phyloP scores from a whole-genome alignment of 2,329 filamentous ascomycete genomes.

The Rosellinia necatrix region DNA sequence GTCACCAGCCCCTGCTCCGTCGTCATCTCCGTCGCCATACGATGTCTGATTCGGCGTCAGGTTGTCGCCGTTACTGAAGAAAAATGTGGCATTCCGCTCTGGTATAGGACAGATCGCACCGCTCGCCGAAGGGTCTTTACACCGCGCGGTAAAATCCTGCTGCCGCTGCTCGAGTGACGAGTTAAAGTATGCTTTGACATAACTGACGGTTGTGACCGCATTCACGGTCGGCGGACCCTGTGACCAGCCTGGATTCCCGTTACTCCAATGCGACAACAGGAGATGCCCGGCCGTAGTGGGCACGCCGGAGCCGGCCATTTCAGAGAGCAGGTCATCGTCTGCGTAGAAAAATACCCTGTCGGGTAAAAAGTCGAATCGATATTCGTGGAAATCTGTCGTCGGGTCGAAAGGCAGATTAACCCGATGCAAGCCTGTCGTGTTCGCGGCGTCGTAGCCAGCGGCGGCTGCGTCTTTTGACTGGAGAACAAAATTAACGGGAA shows the following conservation, averaged over 20 bases:
- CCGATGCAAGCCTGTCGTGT: slow-evolving; percentile 62
- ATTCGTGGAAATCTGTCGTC: slow-evolving; percentile 71
- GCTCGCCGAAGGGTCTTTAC: slow-evolving; percentile 43
- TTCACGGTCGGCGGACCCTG: slow-evolving; percentile 69
- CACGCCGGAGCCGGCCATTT: slow-evolving; percentile 60
- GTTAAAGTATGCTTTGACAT: slow-evolving; percentile 83
- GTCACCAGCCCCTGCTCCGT: not conserved
- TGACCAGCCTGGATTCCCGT: slow-evolving; percentile 73
- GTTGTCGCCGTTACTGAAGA: slow-evolving; percentile 54
- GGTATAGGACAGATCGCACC: slow-evolving; percentile 57
- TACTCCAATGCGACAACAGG: slow-evolving; percentile 78
- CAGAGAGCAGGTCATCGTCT: slow-evolving; percentile 61
- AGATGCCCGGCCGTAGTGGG: slow-evolving; percentile 67
- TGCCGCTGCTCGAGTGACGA: slow-evolving; percentile 55
- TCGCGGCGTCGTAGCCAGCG: slow-evolving; percentile 65
- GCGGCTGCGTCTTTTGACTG: slow-evolving; percentile 66
- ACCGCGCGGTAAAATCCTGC: slow-evolving; percentile 48
- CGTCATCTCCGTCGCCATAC: slow-evolving; percentile 27
- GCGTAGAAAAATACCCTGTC: slow-evolving; percentile 70
- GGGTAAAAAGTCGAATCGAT: slow-evolving; percentile 75
- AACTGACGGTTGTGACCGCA: slow-evolving; percentile 66
- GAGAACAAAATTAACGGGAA: slow-evolving; percentile 74
- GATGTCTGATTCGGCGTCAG: slow-evolving; percentile 55
- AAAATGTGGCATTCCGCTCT: slow-evolving; percentile 49
- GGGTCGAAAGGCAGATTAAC: slow-evolving; percentile 69